Evolutionary conservation across 495 filamentous ascomycete genomes (phyloP), one percentile per base, ranked within the genome.

Genomic region (Daldinia caldariorum): DNA sequence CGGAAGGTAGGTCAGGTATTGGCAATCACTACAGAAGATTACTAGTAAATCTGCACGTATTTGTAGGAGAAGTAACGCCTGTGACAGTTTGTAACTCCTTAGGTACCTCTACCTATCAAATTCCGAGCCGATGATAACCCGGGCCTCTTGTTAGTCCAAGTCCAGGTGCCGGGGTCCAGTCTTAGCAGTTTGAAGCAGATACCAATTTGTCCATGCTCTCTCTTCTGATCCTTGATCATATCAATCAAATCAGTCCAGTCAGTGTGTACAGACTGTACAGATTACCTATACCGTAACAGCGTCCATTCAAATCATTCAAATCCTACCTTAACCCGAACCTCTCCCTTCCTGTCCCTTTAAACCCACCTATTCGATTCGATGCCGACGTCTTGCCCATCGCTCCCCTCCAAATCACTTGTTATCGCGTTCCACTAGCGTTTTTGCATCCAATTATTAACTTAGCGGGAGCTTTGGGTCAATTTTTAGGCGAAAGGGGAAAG

Each of bases 91-190:
- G 49, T 31, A 31, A 51, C 49, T 51, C 49, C 49, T 53, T 43
- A 43, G 3, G n/a, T 16, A 43, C 9, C 39, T 43, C 9, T 51
- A 53, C 49, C 49, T 56, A 56, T 16, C 39, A 50, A 50, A 53
- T 62, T 39, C 68, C 68, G 62, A 71, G 57, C 68, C 68, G 68
- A 71, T 31, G 38, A 71, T 66, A 66, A 71, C 62, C 68, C 68
- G 68, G 62, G 41, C 26, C 61, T 47, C 45, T 55, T 61, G 53
- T 47, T 32, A 59, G 56, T 43, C 55, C 14, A 10, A 10, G 18
- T 4, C 56, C 7, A 26, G 26, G 20, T 29, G 37, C n/a, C 56
- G 37, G 34, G 56, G 38, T 59, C 56, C 41, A 51, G 58, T 58
- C 31, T 37, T 57, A 37, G 58, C 58, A 61, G 58, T 47, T 61